Percentiles rank a stretch among this genome's conserved stretches.
Evolutionary conservation across 2,329 filamentous ascomycete species (phyloP).

Genomic region (Macroventuria anomochaeta): DNA sequence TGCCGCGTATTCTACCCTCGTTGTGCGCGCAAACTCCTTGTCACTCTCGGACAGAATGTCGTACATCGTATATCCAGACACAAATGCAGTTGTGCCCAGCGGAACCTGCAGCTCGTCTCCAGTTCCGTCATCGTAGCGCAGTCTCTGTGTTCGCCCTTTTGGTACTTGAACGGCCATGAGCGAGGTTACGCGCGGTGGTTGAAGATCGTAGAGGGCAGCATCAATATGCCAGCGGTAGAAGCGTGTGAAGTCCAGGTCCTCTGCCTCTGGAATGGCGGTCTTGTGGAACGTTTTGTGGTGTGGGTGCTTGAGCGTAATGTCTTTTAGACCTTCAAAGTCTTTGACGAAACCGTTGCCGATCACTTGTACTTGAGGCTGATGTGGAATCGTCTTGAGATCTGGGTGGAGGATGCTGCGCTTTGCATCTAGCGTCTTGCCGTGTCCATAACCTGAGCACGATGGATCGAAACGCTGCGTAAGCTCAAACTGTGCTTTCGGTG

Average conservation of each 20-base stretch:
- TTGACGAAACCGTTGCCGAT: conserved; percentile 76
- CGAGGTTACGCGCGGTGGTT: conserved; percentile 76
- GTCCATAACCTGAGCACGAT: conserved; percentile 69
- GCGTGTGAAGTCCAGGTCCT: conserved; percentile 64
- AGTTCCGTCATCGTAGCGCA: conserved; percentile 76
- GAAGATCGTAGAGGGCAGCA: conserved; percentile 75
- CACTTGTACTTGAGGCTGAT: conserved; percentile 80
- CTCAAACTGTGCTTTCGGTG: conserved; percentile 75
- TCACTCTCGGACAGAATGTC: conserved; percentile 69
- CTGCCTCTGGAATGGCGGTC: conserved; percentile 65
- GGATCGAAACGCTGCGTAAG: conserved; percentile 78
- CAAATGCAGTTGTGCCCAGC: conserved; percentile 78
- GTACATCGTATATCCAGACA: conserved; percentile 74
- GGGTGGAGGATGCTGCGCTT: conserved; percentile 74
- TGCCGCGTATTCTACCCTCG: conserved; percentile 75
- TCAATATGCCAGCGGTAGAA: conserved; percentile 85
- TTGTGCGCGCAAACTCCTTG: conserved; percentile 70
- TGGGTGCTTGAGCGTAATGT: conserved; percentile 74
- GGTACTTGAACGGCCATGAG: conserved; percentile 78
- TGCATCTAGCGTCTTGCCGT: conserved; percentile 75
- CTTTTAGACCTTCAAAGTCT: conserved; percentile 72
- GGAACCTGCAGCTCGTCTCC: conserved; percentile 71
- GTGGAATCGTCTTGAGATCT: conserved; percentile 79
- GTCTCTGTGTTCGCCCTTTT: conserved; percentile 62
- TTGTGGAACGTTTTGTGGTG: conserved; percentile 81